Percentiles rank a stretch among this genome's conserved stretches.
These are phyloP conservation scores for Cercospora sp. DNA, from an alignment of 2,329 filamentous ascomycete genomes.

Conservation along the genomic window DNA sequence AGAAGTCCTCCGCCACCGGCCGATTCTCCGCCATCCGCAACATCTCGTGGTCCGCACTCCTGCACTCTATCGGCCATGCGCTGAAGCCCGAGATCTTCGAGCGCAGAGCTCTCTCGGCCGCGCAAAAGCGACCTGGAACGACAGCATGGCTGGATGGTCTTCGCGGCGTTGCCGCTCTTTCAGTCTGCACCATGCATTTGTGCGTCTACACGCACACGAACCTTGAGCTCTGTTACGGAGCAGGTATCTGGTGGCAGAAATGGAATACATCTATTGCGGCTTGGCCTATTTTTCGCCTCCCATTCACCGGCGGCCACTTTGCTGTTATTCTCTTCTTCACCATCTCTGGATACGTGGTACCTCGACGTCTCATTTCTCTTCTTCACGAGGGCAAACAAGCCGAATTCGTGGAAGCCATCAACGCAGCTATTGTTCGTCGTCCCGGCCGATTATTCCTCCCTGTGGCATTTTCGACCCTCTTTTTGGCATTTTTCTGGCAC, in stretches of 20 bases:
- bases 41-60: conserved; percentile 7
- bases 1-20: conserved; percentile 9
- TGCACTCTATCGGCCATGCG: conserved; percentile 1
- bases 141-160: conserved; percentile 65
- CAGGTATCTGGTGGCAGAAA: conserved; percentile 36
- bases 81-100: conserved; percentile 24
- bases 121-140: conserved; percentile 18
- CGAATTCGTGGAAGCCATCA: conserved; percentile 45
- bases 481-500: conserved; percentile 57
- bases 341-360: conserved; percentile 54
- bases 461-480: conserved; percentile 56
- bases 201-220: conserved; percentile 56
- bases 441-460: conserved; percentile 52
- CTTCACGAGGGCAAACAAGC: conserved; percentile 38
- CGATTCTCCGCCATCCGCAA: conserved; percentile 3
- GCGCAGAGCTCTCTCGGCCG: conserved; percentile 7
- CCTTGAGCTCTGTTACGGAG: conserved; percentile 41
- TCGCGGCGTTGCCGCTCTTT: conserved; percentile 64
- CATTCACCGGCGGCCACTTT: conserved; percentile 63
- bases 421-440: conserved; percentile 52
- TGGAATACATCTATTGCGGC: conserved; percentile 47
- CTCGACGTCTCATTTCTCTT: conserved; percentile 43
- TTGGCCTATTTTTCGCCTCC: conserved; percentile 59
- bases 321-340: conserved; percentile 56
- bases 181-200: conserved; percentile 65